Evolutionary conservation across 2,329 filamentous ascomycete species (phyloP).

Genomic region (Dothideomycetes sp.): DNA sequence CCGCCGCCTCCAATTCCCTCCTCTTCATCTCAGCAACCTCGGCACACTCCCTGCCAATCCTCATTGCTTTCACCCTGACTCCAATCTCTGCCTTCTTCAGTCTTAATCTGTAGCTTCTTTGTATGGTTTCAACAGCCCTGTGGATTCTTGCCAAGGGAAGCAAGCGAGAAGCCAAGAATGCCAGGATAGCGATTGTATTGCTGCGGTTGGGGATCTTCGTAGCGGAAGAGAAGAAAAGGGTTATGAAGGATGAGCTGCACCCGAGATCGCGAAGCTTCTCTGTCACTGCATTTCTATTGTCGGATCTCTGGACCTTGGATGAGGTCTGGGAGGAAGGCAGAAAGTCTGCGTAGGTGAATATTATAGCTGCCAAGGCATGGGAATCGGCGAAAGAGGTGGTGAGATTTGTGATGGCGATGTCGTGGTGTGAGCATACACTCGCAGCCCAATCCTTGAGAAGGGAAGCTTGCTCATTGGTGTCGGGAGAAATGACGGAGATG

Average conservation of each 20-base stretch:
- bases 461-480: conserved; percentile 17
- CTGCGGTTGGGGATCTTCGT: conserved; percentile 41
- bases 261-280: conserved; percentile 32
- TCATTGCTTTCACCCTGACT: conserved; percentile 31
- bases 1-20: conserved; percentile 33
- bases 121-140: conserved; percentile 45
- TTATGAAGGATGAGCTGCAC: conserved; percentile 33
- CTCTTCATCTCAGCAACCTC: conserved; percentile 29
- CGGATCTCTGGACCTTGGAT: conserved; percentile 17
- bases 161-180: conserved; percentile 51
- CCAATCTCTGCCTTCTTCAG: conserved; percentile 24
- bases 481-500: conserved; percentile 1
- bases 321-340: conserved; percentile 21
- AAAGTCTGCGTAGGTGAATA: conserved; percentile 47
- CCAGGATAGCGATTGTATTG: conserved; percentile 48
- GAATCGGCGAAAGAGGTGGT: conserved; percentile 51
- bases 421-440: conserved; percentile 45
- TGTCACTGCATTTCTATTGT: no score
- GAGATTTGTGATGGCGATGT: conserved; percentile 44
- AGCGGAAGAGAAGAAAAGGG: conserved; percentile 30
- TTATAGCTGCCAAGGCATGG: conserved; percentile 44
- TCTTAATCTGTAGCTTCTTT: conserved; percentile 40
- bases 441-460: conserved; percentile 51
- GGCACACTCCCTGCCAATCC: conserved; percentile 39
- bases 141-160: conserved; percentile 41